These are phyloP conservation scores for Talaromyces verruculosus DNA, from an alignment of 2,329 filamentous ascomycete species.

Conservation along the genomic window DNA sequence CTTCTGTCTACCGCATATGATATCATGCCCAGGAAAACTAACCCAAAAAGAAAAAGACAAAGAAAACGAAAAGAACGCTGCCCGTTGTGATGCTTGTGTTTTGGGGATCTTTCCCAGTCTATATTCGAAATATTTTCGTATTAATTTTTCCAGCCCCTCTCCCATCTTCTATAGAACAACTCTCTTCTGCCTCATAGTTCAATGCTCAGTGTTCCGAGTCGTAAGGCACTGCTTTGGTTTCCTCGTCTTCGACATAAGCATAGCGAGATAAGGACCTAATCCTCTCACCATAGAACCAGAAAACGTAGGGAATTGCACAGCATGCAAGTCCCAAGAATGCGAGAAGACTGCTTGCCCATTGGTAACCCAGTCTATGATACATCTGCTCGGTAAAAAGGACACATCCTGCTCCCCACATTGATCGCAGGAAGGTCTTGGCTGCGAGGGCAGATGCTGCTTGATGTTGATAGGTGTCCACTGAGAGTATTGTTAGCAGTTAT, in stretches of 20 bases:
- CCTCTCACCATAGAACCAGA: conserved; percentile 71
- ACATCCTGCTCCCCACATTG: conserved; percentile 74
- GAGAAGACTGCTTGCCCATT: conserved; percentile 73
- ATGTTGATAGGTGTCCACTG: conserved; percentile 65
- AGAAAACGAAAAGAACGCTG: not conserved
- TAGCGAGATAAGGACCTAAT: conserved; percentile 71
- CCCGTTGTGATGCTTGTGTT: not conserved
- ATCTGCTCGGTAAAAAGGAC: conserved; percentile 82
- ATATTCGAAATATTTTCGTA: not conserved
- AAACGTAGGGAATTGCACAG: conserved; percentile 78
- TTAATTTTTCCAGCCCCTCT: not conserved
- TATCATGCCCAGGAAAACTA: not conserved
- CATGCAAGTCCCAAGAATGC: conserved; percentile 74
- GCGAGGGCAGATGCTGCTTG: conserved; percentile 79
- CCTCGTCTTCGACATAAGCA: conserved; percentile 64
- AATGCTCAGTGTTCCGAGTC: not conserved
- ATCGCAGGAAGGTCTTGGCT: conserved; percentile 76
- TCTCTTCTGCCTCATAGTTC: not conserved
- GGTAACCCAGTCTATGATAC: conserved; percentile 69
- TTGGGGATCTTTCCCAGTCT: not conserved
- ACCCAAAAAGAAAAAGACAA: not conserved
- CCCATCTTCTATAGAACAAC: no score
- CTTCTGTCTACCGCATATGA: not conserved
- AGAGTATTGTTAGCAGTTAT: conserved; percentile 17
- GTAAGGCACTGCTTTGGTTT: conserved; percentile 31